Evolutionary conservation across 768 basidiomycete genomes (phyloP).

Genomic region (Macrolepiota dolichaula): DNA sequence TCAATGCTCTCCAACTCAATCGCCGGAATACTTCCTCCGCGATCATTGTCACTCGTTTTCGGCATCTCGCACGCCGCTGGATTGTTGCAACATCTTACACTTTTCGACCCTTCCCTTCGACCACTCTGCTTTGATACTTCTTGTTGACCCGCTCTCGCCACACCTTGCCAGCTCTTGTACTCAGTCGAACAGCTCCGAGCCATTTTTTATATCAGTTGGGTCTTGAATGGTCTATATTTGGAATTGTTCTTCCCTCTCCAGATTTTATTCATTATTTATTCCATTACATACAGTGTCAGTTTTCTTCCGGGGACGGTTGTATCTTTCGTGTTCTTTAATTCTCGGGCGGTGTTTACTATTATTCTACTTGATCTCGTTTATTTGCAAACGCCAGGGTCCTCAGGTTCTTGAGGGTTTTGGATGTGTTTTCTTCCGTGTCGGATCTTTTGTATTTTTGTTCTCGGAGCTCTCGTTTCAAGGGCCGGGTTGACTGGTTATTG

Average conservation of each 20-base stretch:
- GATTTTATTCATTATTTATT: constrained; percentile 4
- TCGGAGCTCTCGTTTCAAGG: background rate
- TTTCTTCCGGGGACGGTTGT: constrained; percentile 4
- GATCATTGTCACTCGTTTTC: background rate
- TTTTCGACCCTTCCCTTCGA: background rate
- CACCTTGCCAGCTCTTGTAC: background rate
- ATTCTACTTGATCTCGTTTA: background rate
- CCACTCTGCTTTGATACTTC: background rate
- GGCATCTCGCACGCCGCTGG: background rate
- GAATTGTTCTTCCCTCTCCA: background rate
- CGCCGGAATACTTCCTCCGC: background rate
- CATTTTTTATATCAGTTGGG: background rate
- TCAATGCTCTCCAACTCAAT: background rate
- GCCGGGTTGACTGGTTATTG: background rate
- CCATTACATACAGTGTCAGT: background rate
- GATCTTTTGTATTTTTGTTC: background rate
- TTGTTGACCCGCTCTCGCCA: background rate
- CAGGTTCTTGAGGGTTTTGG: background rate
- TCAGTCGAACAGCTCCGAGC: background rate
- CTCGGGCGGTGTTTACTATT: background rate
- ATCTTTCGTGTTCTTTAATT: constrained; percentile 1
- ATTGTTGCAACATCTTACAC: background rate
- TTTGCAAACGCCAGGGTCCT: background rate
- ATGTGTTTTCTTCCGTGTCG: background rate
- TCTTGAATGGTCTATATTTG: background rate